Evolutionary conservation across 1,284 basidiomycete species (phyloP).

Genomic region (Moniliella sp.): DNA sequence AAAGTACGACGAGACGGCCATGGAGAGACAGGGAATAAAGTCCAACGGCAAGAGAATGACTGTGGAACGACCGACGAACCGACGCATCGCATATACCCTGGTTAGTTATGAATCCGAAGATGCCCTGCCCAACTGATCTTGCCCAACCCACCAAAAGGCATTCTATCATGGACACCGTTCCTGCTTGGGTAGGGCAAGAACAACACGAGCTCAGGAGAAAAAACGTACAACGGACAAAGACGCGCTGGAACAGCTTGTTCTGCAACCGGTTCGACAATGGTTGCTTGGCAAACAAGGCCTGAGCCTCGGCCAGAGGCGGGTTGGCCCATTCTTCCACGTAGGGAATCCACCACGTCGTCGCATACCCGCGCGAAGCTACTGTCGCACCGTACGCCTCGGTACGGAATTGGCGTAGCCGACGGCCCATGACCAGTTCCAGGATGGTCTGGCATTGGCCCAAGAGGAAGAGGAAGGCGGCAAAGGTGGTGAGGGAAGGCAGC

Average conservation of each 20-base stretch:
- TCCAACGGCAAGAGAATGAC: constrained; percentile 19
- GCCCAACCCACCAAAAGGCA: no score
- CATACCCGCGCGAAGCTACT: constrained; percentile 22
- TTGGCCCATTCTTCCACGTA: constrained; percentile 26
- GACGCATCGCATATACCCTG: no score
- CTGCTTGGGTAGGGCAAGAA: no score
- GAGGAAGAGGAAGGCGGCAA: constrained; percentile 26
- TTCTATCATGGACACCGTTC: no score
- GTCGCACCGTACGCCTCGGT: constrained; percentile 21
- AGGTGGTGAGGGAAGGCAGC: constrained; percentile 3
- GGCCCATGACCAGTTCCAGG: constrained; percentile 21
- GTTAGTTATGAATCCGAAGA: no score
- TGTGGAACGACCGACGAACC: no score
- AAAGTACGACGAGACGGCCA: constrained; percentile 3
- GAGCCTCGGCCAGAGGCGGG: constrained; percentile 18
- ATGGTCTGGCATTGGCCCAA: constrained; percentile 21
- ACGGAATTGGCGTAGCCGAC: constrained; percentile 13
- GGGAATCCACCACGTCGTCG: constrained; percentile 24
- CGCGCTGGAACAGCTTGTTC: constrained; percentile 10
- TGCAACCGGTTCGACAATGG: constrained; percentile 13
- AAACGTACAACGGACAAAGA: constrained; percentile 17
- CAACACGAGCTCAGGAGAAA: no score
- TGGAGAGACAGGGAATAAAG: constrained; percentile 13
- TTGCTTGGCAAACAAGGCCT: constrained; percentile 16
- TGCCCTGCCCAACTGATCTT: no score